Percentiles rank a stretch among this genome's conserved stretches.
phyloP scores from a whole-genome alignment of 192 early-diverging fungal species.

The Coemansia sp. region DNA sequence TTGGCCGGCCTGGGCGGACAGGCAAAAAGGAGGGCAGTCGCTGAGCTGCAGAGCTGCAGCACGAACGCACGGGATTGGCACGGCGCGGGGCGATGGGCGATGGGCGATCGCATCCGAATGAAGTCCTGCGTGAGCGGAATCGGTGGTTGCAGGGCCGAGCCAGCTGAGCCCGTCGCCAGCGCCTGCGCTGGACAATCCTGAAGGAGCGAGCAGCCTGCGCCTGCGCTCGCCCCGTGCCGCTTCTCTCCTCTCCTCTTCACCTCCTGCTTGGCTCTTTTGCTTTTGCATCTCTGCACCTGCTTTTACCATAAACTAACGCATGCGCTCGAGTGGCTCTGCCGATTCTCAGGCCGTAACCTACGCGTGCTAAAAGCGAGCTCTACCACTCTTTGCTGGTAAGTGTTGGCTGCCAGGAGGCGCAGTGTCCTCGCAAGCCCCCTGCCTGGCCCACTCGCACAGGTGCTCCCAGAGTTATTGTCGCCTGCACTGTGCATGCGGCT shows the following conservation, averaged over 20 bases:
- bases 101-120: conserved; percentile 17
- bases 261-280: neutral
- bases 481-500: neutral
- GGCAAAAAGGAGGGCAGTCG: neutral
- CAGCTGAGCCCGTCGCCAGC: neutral
- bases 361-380: conserved; percentile 2
- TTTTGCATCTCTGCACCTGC: neutral
- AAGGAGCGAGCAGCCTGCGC: neutral
- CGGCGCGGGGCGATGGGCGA: conserved; percentile 8
- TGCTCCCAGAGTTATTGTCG: conserved; percentile 2
- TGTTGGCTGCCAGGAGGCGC: conserved; percentile 6
- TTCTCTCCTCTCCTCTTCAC: neutral
- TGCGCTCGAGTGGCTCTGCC: conserved; percentile 16
- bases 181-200: conserved; percentile 10
- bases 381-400: conserved; percentile 6
- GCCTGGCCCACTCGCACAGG: conserved; percentile 2
- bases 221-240: neutral
- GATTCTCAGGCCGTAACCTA: conserved; percentile 8
- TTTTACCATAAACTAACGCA: neutral
- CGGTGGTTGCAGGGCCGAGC: conserved; percentile 1
- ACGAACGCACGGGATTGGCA: conserved; percentile 10
- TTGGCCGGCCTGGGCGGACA: no score
- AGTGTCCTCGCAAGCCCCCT: conserved; percentile 12
- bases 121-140: neutral
- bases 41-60: conserved; percentile 1